phyloP scores from a whole-genome alignment of 768 basidiomycete species.

The Pleurotus ostreatus region DNA sequence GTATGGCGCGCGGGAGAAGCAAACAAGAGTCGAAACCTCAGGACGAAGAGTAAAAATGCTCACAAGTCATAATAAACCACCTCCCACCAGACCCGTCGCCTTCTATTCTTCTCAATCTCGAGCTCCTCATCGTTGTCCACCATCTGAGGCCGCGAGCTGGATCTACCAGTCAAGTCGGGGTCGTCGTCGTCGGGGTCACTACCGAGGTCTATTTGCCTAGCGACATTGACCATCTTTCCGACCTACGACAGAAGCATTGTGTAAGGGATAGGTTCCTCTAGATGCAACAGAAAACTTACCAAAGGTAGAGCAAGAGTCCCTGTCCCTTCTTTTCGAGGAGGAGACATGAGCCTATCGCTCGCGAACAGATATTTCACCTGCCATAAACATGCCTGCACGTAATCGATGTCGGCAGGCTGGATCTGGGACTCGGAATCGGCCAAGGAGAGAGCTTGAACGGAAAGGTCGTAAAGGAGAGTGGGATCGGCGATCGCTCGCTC shows the following conservation, averaged over 20 bases:
- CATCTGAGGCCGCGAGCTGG: not conserved
- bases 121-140: slow-evolving; percentile 6
- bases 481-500: slow-evolving; percentile 6
- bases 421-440: not conserved
- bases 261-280: not conserved
- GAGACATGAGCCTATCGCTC: slow-evolving; percentile 11
- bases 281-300: not conserved
- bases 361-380: slow-evolving; percentile 45
- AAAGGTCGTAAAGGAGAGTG: slow-evolving; percentile 6
- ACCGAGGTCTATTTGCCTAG: slow-evolving; percentile 59
- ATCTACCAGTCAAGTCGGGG: not conserved
- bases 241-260: slow-evolving; percentile 31
- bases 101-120: slow-evolving; percentile 20
- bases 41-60: slow-evolving; percentile 22
- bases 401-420: slow-evolving; percentile 47
- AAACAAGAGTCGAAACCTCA: not conserved
- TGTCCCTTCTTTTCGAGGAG: not conserved
- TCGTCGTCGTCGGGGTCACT: slow-evolving; percentile 49
- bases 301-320: not conserved
- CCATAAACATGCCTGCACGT: slow-evolving; percentile 53
- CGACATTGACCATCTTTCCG: slow-evolving; percentile 67
- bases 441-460: slow-evolving; percentile 10
- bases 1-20: slow-evolving; percentile 1
- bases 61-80: slow-evolving; percentile 75
- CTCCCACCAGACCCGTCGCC: slow-evolving; percentile 69